Evolutionary conservation across 352 stramenopile species (phyloP).

Genomic region (Globisporangium nunn): DNA sequence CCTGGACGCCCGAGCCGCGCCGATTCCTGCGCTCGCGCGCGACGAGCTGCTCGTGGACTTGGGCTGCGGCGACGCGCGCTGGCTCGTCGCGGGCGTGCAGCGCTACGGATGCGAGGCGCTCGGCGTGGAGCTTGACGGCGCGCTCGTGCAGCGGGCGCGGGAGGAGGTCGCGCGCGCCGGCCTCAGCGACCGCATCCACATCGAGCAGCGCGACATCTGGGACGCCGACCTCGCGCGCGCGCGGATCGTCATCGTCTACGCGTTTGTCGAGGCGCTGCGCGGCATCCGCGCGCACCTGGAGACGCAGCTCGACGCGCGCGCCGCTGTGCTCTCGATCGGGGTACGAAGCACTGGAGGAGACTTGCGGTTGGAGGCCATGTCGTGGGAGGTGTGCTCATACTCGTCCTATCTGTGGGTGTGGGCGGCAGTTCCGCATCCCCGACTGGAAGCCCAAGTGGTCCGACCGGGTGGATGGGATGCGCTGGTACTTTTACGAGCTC

Average conservation of each 20-base stretch:
- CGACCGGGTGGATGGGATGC: conserved; percentile 38
- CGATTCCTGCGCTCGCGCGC: conserved; percentile 8
- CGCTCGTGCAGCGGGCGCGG: conserved; percentile 35
- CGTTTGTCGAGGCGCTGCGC: conserved; percentile 68
- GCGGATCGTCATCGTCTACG: conserved; percentile 76
- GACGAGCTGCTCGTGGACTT: conserved; percentile 74
- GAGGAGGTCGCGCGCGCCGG: conserved; percentile 13
- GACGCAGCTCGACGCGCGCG: conserved; percentile 25
- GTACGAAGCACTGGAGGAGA: conserved; percentile 20
- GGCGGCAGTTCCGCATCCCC: conserved; percentile 63
- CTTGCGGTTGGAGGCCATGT: too few relatives aligned
- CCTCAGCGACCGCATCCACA: conserved; percentile 32
- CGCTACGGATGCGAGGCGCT: conserved; percentile 51
- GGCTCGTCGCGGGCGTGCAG: conserved; percentile 61
- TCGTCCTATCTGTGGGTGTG: neutral
- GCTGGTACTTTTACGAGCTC: conserved; percentile 79
- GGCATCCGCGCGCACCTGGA: conserved; percentile 49
- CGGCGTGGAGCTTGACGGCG: conserved; percentile 60
- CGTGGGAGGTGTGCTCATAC: neutral
- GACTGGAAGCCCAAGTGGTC: conserved; percentile 56
- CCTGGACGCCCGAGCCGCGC: conserved; percentile 15
- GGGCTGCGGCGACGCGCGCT: conserved; percentile 73
- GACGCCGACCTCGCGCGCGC: conserved; percentile 35
- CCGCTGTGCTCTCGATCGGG: conserved; percentile 70
- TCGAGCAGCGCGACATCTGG: conserved; percentile 60